Base-by-base conservation (phyloP, 352 stramenopile species). In the Pythium utonaiense region DNA sequence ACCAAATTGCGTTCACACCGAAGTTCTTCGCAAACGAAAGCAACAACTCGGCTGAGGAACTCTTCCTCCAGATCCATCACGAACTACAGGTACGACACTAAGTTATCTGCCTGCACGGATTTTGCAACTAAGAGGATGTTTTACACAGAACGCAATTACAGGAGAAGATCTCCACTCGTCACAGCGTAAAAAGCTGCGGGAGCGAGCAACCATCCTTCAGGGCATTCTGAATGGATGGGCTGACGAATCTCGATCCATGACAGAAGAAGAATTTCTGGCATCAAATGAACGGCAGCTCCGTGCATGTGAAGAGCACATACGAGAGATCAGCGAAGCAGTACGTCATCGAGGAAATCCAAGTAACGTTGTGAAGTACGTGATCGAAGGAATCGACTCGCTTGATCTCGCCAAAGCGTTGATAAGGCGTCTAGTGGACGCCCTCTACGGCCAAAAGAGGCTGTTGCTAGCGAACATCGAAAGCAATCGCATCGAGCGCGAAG, bases 291-390 rank as follows among this genome's bases (percentile, higher is more conserved):
- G 83, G 52, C 62, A 78, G 36, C 52, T 93, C 3, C 76, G 69
- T 16, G 49, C 62, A 17, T 90, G 75, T 42, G 78, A 93, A 54
- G 74, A 88, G 21, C 77, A 62, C 34, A 88, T 92, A 59, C 71
- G 68, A 6, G 70, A 86, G 14, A 68, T 91, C 31, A 72, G 58
- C 16, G 72, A 77, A 19, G 70, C 73, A 14, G 62, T 90, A 13
- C 57, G 62, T 14, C 60, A 67, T 21, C 44, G 52, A 41, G 38
- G 57, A n/a, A 27, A 53, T 31, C 13, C 50, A 51, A 56, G 47
- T 25, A 38, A 57, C 10, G 59, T 27, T 27, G 44, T 49, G 6
- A 50, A 1, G 12, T 48, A 34, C 40, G 60, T 79, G 38, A 50
- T 90, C 17, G 71, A 86, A 49, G 75, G 70, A 0, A 67, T 90